Evolutionary conservation across 129 eudicot genomes (phyloP).

Genomic region (Smallanthus sonchifolius): DNA sequence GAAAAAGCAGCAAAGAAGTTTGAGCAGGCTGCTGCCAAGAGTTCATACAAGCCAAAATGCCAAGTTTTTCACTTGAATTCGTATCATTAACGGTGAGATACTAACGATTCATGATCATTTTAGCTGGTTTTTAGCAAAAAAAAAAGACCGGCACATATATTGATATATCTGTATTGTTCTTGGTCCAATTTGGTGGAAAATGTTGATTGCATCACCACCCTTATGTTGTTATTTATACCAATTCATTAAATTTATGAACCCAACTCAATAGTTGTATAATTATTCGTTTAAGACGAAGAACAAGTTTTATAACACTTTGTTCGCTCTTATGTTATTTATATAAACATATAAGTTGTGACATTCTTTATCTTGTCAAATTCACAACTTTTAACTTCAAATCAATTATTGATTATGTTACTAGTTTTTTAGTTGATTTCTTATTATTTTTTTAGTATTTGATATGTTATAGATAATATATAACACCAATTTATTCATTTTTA

Average conservation of each 20-base stretch:
- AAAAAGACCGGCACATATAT: constrained; percentile 23
- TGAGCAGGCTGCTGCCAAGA: constrained; percentile 55
- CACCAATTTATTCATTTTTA: not conserved
- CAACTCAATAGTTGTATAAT: constrained; percentile 27
- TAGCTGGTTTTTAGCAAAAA: constrained; percentile 22
- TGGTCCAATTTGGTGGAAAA: constrained; percentile 30
- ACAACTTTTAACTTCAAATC: not conserved
- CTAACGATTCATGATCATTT: constrained; percentile 17
- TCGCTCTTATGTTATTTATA: not conserved
- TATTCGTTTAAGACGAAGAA: constrained; percentile 16
- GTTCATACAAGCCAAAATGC: constrained; percentile 54
- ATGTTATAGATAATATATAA: not conserved
- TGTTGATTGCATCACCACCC: constrained; percentile 28
- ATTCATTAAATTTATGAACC: constrained; percentile 20
- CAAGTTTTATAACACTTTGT: constrained; percentile 4
- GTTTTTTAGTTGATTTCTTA: not conserved
- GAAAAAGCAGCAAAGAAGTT: constrained; percentile 68
- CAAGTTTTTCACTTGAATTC: constrained; percentile 81
- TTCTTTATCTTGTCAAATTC: not conserved
- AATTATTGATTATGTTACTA: not conserved
- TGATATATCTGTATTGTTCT: constrained; percentile 21
- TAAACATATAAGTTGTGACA: not conserved
- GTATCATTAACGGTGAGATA: constrained; percentile 35
- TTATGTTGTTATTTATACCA: constrained; percentile 23
- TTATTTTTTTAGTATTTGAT: not conserved